Percentiles rank a stretch among this genome's conserved stretches.
Evolutionary conservation across 371 early-diverging fungal genomes (phyloP).

Genomic region (Rhizopus sp.): DNA sequence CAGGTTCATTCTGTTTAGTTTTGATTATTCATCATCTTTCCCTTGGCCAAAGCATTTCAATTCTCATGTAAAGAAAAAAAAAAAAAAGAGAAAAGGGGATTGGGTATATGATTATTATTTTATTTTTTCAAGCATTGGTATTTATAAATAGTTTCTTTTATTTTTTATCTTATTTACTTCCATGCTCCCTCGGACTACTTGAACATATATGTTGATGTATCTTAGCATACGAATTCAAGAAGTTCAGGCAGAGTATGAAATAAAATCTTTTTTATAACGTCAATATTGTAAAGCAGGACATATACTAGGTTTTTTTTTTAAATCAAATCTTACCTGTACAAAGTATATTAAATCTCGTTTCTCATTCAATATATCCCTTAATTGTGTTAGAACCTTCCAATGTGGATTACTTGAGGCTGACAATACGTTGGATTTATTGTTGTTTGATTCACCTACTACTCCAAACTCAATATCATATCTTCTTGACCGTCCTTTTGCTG

Average conservation of each 20-base stretch:
- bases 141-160: too few relatives aligned
- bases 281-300: too few relatives aligned
- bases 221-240: conserved; percentile 4
- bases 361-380: conserved; percentile 46
- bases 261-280: background rate
- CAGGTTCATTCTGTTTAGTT: too few relatives aligned
- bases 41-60: too few relatives aligned
- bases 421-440: conserved; percentile 12
- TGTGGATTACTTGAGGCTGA: conserved; percentile 42
- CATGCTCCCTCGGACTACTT: background rate
- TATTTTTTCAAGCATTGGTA: too few relatives aligned
- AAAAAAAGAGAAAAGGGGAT: too few relatives aligned
- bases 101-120: too few relatives aligned
- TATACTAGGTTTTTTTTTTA: too few relatives aligned
- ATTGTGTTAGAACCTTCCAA: conserved; percentile 37
- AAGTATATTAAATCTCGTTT: conserved; percentile 46
- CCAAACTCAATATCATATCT: conserved; percentile 36
- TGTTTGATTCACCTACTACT: conserved; percentile 14
- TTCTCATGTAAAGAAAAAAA: too few relatives aligned
- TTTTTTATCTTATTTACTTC: too few relatives aligned
- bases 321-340: conserved; percentile 36
- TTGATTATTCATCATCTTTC: too few relatives aligned
- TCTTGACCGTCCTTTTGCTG: conserved; percentile 27
- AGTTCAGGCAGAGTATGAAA: conserved; percentile 3
- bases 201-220: background rate